Conservation (phyloP, 2,329 filamentous ascomycete genomes). For the Trichoderma citrinoviride region DNA sequence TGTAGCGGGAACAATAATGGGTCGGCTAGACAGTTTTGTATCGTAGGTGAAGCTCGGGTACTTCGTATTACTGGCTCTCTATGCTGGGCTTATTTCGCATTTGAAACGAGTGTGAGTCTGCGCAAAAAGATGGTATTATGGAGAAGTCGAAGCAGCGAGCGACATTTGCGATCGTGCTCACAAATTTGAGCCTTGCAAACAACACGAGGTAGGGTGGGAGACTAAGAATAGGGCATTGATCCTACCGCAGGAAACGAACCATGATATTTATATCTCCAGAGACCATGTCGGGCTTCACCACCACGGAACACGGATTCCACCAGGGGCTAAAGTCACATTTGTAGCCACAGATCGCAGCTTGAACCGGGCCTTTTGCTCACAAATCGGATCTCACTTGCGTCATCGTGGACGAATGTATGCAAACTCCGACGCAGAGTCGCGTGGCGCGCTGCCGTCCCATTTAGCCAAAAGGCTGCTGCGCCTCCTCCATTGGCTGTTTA, state of each 20-base stretch:
- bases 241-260: background rate
- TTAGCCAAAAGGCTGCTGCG: background rate
- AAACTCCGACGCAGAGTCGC: background rate
- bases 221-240: background rate
- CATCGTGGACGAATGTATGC: background rate
- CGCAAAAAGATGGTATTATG: background rate
- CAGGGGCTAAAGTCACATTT: conserved; percentile 2
- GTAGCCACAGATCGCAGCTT: background rate
- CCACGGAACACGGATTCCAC: background rate
- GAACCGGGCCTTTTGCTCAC: background rate
- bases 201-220: background rate
- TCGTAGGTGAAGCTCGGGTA: too few species aligned
- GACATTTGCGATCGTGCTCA: background rate
- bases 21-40: background rate
- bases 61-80: too few species aligned
- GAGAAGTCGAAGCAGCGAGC: background rate
- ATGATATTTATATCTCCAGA: background rate
- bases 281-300: background rate
- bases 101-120: background rate
- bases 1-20: background rate
- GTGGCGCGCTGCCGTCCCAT: background rate
- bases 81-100: too few species aligned
- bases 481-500: too few species aligned
- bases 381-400: background rate
- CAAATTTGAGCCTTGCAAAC: background rate